phyloP scores from a whole-genome alignment of 2,329 filamentous ascomycete genomes.

The Byssoonygena ceratinophila region DNA sequence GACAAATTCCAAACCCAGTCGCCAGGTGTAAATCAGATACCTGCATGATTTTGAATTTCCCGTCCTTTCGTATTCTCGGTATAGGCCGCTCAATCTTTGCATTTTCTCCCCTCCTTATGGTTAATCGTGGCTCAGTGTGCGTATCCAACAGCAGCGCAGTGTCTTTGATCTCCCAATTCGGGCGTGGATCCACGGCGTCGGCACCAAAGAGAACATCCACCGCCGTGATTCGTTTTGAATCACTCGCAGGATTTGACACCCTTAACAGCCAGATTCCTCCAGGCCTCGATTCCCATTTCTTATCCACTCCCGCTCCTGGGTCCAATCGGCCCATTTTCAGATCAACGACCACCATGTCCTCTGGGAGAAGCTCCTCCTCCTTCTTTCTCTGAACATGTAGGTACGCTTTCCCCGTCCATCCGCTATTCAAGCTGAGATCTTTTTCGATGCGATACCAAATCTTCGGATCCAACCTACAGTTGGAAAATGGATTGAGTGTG shows the following conservation, averaged over 20 bases:
- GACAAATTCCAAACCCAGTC: slow-evolving; percentile 74
- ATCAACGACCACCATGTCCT: slow-evolving; percentile 71
- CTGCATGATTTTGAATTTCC: slow-evolving; percentile 96
- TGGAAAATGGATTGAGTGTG: slow-evolving; percentile 60
- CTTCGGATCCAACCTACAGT: slow-evolving; percentile 60
- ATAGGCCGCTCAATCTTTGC: slow-evolving; percentile 56
- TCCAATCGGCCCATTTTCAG: slow-evolving; percentile 63
- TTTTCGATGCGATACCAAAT: slow-evolving; percentile 81
- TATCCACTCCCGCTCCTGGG: slow-evolving; percentile 49
- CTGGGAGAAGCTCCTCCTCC: slow-evolving; percentile 65
- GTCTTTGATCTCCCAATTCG: slow-evolving; percentile 70
- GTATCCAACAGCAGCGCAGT: slow-evolving; percentile 58
- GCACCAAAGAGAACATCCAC: slow-evolving; percentile 82
- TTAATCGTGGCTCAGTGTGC: slow-evolving; percentile 61
- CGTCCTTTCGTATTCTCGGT: slow-evolving; percentile 72
- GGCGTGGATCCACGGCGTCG: slow-evolving; percentile 80
- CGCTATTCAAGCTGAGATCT: slow-evolving; percentile 67
- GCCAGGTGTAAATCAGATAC: slow-evolving; percentile 88
- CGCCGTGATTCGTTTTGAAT: slow-evolving; percentile 65
- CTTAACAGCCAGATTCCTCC: slow-evolving; percentile 75
- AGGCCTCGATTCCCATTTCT: slow-evolving; percentile 65
- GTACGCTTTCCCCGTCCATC: slow-evolving; percentile 67
- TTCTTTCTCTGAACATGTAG: slow-evolving; percentile 72
- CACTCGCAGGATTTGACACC: slow-evolving; percentile 61
- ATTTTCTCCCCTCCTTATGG: slow-evolving; percentile 61